Evolutionary conservation across 805 yeast species (phyloP), one percentile per base, ranked within the genome.

Genomic region (Ascoidea asiatica): DNA sequence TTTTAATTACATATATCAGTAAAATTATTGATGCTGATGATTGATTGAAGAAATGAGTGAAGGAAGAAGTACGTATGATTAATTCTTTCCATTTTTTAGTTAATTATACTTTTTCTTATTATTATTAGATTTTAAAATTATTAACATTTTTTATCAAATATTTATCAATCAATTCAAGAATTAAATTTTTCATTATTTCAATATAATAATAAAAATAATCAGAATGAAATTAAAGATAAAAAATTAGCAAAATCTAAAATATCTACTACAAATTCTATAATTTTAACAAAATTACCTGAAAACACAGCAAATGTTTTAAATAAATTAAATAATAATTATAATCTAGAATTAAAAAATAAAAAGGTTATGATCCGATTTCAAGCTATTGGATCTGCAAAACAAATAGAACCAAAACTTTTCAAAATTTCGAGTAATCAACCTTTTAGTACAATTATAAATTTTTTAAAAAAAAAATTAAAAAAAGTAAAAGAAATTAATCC

Each of bases 1-100:
- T 80, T 1, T 5, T 86, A 1, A 79, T 84, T 1, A 72, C 69
- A 11, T 95, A 88, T 56, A 70, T 81, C 47, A 61, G 65, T 5
- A 62, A 64, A 5, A 84, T 70, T 53, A 61, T 70, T 2, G 50
- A 50, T 0, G 72, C 79, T 0, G 68, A 61, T 42, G 62, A 63
- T 13, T 22, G 33, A 5, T 40, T 47, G 20, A 44, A 52, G 17
- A 55, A 58, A 17, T 48, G 57, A 5, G 55, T 57, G 37, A 50
- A 52, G 43, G 36, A 50, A 23, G 52, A 57, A 22, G 40, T 21
- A 43, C 40, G 18, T 46, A 40, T 33, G n/a, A n/a, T n/a, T n/a
- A n/a, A n/a, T n/a, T n/a, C n/a, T n/a, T n/a, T n/a, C n/a, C n/a
- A n/a, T n/a, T n/a, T n/a, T n/a, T n/a, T n/a, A n/a, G n/a, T n/a